Conservation (phyloP, 1,139 yeast genomes). For the Komagataea norvegica region DNA sequence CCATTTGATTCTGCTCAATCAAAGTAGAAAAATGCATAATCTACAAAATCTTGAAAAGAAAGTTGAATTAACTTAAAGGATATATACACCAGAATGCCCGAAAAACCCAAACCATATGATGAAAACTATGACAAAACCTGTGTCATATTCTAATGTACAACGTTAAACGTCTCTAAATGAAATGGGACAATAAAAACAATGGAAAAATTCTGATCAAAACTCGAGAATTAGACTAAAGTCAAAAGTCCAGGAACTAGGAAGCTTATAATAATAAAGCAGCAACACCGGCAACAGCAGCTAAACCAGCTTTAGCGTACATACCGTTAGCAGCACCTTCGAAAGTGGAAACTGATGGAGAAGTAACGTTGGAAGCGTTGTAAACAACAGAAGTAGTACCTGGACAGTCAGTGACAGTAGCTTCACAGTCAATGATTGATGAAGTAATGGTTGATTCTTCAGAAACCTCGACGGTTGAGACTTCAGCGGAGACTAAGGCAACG, state of each 20-base stretch:
- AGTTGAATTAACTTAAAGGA: neutral
- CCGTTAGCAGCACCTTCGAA: conserved; percentile 34
- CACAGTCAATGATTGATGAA: conserved; percentile 7
- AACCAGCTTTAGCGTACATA: conserved; percentile 32
- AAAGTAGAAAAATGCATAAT: no score
- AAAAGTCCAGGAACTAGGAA: neutral
- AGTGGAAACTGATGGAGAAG: conserved; percentile 28
- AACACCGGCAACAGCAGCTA: conserved; percentile 35
- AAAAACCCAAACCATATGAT: neutral
- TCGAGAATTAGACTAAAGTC: no score
- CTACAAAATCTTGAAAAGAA: no score
- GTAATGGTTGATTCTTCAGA: conserved; percentile 1
- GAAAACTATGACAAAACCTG: no score
- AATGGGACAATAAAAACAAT: no score
- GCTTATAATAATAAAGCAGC: conserved; percentile 28
- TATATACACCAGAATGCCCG: neutral
- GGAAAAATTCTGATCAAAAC: no score
- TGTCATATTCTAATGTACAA: no score
- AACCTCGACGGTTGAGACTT: conserved; percentile 3
- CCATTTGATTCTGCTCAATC: no score
- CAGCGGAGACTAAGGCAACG: conserved; percentile 28
- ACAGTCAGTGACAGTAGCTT: conserved; percentile 4
- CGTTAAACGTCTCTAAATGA: no score
- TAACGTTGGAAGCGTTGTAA: conserved; percentile 22
- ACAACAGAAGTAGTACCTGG: conserved; percentile 7